Evolutionary conservation across 306 rosid genomes (phyloP).

Genomic region (Prunus davidiana): DNA sequence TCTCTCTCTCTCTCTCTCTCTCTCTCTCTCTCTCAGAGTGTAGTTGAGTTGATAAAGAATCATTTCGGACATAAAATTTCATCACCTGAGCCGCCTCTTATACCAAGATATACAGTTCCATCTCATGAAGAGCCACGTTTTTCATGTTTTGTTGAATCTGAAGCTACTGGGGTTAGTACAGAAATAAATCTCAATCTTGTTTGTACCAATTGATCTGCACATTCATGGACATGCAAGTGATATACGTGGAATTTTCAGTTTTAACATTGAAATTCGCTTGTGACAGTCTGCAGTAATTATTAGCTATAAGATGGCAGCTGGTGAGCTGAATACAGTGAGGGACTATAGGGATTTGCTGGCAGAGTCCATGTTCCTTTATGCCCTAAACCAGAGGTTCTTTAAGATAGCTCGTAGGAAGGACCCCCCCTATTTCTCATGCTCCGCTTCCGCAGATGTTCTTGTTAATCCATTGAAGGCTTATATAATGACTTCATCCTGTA

Average conservation of each 20-base stretch:
- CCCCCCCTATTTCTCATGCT: slow-evolving; percentile 95
- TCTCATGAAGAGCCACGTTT: slow-evolving; percentile 80
- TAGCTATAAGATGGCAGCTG: slow-evolving; percentile 80
- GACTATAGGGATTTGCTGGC: slow-evolving; percentile 84
- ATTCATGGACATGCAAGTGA: neutral
- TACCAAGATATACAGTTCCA: slow-evolving; percentile 69
- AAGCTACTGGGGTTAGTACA: slow-evolving; percentile 92
- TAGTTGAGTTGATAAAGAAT: slow-evolving; percentile 76
- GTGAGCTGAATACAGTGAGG: slow-evolving; percentile 75
- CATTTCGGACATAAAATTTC: slow-evolving; percentile 76
- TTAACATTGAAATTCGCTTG: slow-evolving; percentile 19
- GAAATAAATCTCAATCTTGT: slow-evolving; percentile 19
- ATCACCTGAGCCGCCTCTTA: slow-evolving; percentile 56
- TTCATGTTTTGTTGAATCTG: slow-evolving; percentile 95
- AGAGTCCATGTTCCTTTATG: slow-evolving; percentile 90
- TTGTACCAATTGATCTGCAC: slow-evolving; percentile 8
- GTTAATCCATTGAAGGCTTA: slow-evolving; percentile 85
- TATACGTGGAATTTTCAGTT: slow-evolving; percentile 8
- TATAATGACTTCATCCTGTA: slow-evolving; percentile 81
- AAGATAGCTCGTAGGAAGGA: slow-evolving; percentile 86
- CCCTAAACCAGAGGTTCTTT: slow-evolving; percentile 88
- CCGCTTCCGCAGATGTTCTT: slow-evolving; percentile 81
- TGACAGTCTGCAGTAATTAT: slow-evolving; percentile 93
- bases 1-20: slow-evolving; percentile 19
- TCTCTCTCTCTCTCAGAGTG: slow-evolving; percentile 41